Conservation (phyloP, 371 early-diverging fungal genomes). For the Sanchytrium tribonematis region DNA sequence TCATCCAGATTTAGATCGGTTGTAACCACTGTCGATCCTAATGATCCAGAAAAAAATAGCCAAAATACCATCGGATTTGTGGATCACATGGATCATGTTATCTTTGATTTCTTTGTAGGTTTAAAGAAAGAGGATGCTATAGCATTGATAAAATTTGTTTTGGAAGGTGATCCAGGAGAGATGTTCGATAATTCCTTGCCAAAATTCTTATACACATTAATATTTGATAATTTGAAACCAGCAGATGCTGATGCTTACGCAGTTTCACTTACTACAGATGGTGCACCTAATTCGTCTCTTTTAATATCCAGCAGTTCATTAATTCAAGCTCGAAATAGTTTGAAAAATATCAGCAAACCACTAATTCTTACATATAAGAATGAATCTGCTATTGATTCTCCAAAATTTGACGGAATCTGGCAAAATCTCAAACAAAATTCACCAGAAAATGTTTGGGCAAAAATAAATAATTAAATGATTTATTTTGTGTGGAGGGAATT, state of each 20-base stretch:
- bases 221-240: neutral
- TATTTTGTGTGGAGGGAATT: too few species aligned
- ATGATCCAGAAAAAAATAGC: neutral
- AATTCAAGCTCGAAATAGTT: neutral
- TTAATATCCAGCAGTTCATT: neutral
- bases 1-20: neutral
- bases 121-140: neutral
- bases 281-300: neutral
- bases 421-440: too few species aligned
- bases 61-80: neutral
- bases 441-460: too few species aligned
- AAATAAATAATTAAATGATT: too few species aligned
- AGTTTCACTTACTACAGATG: neutral
- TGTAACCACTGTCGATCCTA: neutral
- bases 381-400: neutral
- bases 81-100: neutral
- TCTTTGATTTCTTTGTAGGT: neutral
- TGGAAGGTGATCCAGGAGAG: neutral
- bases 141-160: neutral
- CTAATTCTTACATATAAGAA: neutral
- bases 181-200: neutral
- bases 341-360: neutral
- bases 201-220: neutral
- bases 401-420: too few species aligned
- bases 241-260: neutral